Percentiles rank a stretch among this genome's conserved stretches.
These are phyloP conservation scores for Circinella umbellata DNA, from an alignment of 371 early-diverging fungal genomes.

Conservation along the genomic window DNA sequence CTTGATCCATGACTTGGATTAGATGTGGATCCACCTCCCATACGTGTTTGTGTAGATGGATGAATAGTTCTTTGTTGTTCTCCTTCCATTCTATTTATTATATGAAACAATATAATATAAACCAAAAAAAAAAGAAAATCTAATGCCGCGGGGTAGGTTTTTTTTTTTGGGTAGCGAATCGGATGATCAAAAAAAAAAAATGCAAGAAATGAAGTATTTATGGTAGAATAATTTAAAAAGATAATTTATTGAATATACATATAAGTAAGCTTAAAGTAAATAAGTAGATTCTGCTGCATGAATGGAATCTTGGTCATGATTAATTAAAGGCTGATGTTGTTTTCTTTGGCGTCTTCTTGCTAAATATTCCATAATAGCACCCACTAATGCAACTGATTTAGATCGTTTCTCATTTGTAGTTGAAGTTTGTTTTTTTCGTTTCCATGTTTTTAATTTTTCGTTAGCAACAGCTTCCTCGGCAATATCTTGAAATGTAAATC, in stretches of 20 bases:
- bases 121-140: not conserved
- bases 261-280: not conserved
- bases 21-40: slow-evolving; percentile 32
- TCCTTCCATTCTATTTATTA: slow-evolving; percentile 1
- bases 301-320: not conserved
- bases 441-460: not conserved
- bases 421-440: not conserved
- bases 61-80: slow-evolving; percentile 5
- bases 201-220: not conserved
- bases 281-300: not conserved
- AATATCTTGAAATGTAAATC: slow-evolving; percentile 6
- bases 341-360: slow-evolving; percentile 4
- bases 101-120: not conserved
- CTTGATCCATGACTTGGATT: slow-evolving; percentile 40
- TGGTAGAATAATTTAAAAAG: not conserved
- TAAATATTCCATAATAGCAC: slow-evolving; percentile 8
- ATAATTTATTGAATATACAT: no score
- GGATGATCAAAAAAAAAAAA: not conserved
- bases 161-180: not conserved
- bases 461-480: slow-evolving; percentile 6
- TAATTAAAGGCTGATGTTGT: not conserved
- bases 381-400: not conserved
- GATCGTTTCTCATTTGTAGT: not conserved
- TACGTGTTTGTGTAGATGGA: slow-evolving; percentile 21
- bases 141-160: not conserved